phyloP scores from a whole-genome alignment of 805 yeast genomes.

The Ogataea pignaliae region DNA sequence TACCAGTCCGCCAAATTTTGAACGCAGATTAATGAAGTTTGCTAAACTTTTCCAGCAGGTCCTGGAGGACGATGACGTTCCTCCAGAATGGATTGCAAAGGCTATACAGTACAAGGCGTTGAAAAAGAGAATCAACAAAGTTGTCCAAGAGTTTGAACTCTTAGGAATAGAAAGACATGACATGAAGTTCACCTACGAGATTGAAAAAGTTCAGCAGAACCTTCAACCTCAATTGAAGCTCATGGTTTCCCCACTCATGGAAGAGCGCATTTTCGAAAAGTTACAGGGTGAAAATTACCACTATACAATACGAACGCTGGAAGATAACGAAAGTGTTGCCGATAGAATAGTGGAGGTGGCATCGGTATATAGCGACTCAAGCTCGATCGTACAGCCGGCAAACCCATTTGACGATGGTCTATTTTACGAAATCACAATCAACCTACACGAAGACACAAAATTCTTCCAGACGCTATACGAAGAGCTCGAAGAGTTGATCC shows the following conservation, averaged over 20 bases:
- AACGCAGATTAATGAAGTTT: constrained; percentile 52
- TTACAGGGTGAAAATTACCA: constrained; percentile 15
- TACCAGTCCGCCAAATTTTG: too few relatives aligned
- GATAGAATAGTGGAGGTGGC: constrained; percentile 3
- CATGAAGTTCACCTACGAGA: constrained; percentile 19
- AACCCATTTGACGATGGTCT: constrained; percentile 24
- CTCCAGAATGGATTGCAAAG: constrained; percentile 60
- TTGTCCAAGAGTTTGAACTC: constrained; percentile 57
- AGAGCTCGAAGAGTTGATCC: constrained; percentile 47
- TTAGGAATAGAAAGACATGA: constrained; percentile 52
- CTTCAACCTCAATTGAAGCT: constrained; percentile 21
- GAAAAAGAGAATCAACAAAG: constrained; percentile 61
- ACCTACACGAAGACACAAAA: constrained; percentile 50
- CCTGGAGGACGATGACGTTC: constrained; percentile 55
- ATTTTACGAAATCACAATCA: constrained; percentile 27
- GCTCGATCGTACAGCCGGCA: constrained; percentile 14
- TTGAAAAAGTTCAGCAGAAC: constrained; percentile 13
- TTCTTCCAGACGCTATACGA: constrained; percentile 55
- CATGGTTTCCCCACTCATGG: constrained; percentile 20
- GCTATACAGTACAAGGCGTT: constrained; percentile 71
- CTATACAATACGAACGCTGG: constrained; percentile 8
- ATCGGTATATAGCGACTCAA: neutral
- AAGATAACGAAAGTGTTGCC: neutral
- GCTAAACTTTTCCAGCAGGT: constrained; percentile 67
- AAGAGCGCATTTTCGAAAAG: constrained; percentile 14